Base-by-base conservation (phyloP, 768 basidiomycete genomes). In the Hirschioporus abietinus region DNA sequence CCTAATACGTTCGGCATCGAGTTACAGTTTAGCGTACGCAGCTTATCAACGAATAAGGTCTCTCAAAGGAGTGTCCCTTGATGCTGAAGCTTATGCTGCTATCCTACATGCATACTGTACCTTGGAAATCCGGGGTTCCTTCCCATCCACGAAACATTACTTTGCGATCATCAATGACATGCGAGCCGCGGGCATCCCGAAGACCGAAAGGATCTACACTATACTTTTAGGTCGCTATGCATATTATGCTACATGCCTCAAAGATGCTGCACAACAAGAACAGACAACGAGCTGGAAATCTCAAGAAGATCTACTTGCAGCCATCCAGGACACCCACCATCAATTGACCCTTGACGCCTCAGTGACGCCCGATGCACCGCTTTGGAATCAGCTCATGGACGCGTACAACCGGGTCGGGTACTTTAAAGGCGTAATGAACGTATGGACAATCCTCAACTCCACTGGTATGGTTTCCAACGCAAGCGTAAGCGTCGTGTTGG, bases 371-470 rank as follows among this genome's bases (percentile, higher is more conserved):
- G 89, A 94, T 70, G 76, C 79, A 15, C 75, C 79, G 1, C 80
- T 94, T 15, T 88, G 91, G 84, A 96, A 95, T 73, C 86, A 92
- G 71, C 78, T 97, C 68, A 93, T 97, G 91, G 86, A 93, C 75
- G 88, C 92, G 0, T 98, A 96, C 76, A 88, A 91, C 71, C 88
- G 88, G n/a, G 81, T 89, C 7, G 87, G 86, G 5, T 87, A 86
- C 67, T 91, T 89, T 68, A 78, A 77, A 0, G 90, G 92, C 66
- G 88, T 90, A 18, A 89, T 86, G 70, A 82, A 88, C 36, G 82
- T 96, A 1, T 98, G 95, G 93, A 88, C 94, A 72, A 81, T 81
- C 73, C 82, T 93, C 75, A 84, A 84, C 71, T 71, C 86, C 58
- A 78, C 85, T n/a, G 81, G 83, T 20, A 80, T 78, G 61, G 88